Base-by-base conservation (phyloP, 331 rosid genomes). In the Ulmus americana region DNA sequence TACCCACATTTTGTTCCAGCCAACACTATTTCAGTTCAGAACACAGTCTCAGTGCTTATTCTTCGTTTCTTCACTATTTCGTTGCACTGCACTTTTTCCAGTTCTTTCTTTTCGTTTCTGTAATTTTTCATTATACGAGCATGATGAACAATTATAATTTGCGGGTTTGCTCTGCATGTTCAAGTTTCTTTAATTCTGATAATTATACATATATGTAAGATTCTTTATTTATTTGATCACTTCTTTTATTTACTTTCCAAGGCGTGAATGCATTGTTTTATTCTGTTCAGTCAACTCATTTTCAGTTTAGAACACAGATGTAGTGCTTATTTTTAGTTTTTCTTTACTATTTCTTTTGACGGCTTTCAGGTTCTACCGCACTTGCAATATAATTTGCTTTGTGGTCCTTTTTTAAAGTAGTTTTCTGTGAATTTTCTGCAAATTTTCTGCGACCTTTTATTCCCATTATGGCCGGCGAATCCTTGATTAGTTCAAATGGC, bases 381-480 rank as follows among this genome's bases (percentile, higher is more conserved):
- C 84, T 71, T 76, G 71, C 51, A 18, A 13, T 68, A 64, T 62
- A 61, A 68, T 77, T 70, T 68, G 70, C 64, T 52, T 76, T 70
- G 72, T 65, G 6, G 82, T 72, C 62, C 74, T 68, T 59, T 61
- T 63, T 70, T 74, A 20, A 70, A 40, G 71, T 55, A 52, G 0
- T 56, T 68, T 5, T 47, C 76, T 40, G 54, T 64, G 49, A 75
- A 74, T 63, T 68, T 54, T 61, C 3, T 43, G 57, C 44, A 57
- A 70, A 74, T 63, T 68, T 53, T 61, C 4, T 44, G 58, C 44
- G 60, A 70, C 39, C 65, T 72, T 67, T 62, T 65, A 65, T 63
- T 84, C 67, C 62, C 16, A 42, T 67, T 15, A 89, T 90, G 99
- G 91, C 95, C 8, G 69, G 84, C 66, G 95, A 89, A 73, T 72